Evolutionary conservation across 495 filamentous ascomycete genomes (phyloP).

Genomic region (Penicillium verhagenii): DNA sequence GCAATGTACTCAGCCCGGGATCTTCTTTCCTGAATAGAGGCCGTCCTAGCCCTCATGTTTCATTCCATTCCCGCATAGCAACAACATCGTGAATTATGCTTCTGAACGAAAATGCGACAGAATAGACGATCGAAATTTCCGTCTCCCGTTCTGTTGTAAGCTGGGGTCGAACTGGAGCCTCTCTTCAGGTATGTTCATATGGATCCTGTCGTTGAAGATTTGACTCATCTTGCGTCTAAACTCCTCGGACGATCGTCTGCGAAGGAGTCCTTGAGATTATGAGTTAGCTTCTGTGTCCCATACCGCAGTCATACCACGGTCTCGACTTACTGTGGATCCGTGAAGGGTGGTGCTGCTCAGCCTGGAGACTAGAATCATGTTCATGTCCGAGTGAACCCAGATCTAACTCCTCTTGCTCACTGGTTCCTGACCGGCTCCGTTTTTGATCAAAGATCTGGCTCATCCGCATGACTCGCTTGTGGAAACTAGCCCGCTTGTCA

Average conservation of each 20-base stretch:
- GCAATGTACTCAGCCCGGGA: neutral
- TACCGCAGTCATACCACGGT: neutral
- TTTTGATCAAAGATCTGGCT: conserved; percentile 5
- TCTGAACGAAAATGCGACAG: conserved; percentile 14
- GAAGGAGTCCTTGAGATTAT: conserved; percentile 19
- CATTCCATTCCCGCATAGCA: neutral
- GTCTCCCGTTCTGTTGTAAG: conserved; percentile 6
- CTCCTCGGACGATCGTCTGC: conserved; percentile 37
- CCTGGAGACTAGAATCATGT: neutral
- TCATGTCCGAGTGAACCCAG: neutral
- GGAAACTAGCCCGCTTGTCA: conserved; percentile 21
- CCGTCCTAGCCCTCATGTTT: neutral
- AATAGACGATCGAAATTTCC: conserved; percentile 16
- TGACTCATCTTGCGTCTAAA: conserved; percentile 39
- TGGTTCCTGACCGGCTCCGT: neutral
- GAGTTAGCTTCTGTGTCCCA: conserved; percentile 1
- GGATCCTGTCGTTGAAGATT: conserved; percentile 39
- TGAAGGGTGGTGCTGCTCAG: conserved; percentile 11
- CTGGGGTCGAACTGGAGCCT: conserved; percentile 26
- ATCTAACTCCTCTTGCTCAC: conserved; percentile 2
- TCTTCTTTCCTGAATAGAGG: neutral
- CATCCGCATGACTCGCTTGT: conserved; percentile 9
- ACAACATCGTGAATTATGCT: conserved; percentile 2
- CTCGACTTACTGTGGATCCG: conserved; percentile 16
- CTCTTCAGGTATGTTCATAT: conserved; percentile 22